Conservation (phyloP, 345 rosid species). For the Microthlaspi erraticum region DNA sequence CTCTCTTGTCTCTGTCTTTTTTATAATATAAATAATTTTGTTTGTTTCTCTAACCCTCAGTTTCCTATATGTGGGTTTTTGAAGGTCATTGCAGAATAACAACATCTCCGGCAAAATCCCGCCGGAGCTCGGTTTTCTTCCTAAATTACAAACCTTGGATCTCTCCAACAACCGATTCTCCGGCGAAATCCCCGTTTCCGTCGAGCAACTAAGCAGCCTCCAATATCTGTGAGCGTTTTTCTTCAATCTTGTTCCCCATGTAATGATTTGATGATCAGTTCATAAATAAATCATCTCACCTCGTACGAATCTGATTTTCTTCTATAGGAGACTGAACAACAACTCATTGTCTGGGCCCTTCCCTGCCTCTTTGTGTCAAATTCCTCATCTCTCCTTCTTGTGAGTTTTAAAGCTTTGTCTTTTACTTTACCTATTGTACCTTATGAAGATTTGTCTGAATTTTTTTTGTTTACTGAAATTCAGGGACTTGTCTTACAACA, state of each 20-base stretch:
- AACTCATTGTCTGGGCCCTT: constrained; percentile 86
- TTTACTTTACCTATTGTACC: constrained; percentile 7
- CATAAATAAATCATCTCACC: constrained; percentile 23
- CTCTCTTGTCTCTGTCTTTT: constrained; percentile 14
- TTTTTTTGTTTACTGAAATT: constrained; percentile 17
- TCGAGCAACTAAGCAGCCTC: constrained; percentile 66
- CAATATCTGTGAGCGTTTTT: constrained; percentile 72
- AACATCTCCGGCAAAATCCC: constrained; percentile 83
- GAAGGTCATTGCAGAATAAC: constrained; percentile 85
- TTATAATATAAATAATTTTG: not conserved
- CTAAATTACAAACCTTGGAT: constrained; percentile 82
- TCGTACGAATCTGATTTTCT: constrained; percentile 33
- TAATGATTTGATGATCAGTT: constrained; percentile 24
- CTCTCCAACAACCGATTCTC: constrained; percentile 77
- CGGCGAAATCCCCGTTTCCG: constrained; percentile 60
- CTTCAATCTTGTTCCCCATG: not conserved
- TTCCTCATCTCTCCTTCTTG: constrained; percentile 86
- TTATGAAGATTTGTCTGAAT: constrained; percentile 17
- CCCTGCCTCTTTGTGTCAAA: constrained; percentile 75
- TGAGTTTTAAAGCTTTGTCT: constrained; percentile 55
- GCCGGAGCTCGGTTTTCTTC: constrained; percentile 67
- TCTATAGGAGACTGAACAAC: constrained; percentile 87
- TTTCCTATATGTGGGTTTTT: constrained; percentile 24
- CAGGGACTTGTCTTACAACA: constrained; percentile 95
- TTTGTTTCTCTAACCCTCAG: constrained; percentile 19